phyloP scores from a whole-genome alignment of 768 basidiomycete genomes.

The Cystobasidium onofrii region DNA sequence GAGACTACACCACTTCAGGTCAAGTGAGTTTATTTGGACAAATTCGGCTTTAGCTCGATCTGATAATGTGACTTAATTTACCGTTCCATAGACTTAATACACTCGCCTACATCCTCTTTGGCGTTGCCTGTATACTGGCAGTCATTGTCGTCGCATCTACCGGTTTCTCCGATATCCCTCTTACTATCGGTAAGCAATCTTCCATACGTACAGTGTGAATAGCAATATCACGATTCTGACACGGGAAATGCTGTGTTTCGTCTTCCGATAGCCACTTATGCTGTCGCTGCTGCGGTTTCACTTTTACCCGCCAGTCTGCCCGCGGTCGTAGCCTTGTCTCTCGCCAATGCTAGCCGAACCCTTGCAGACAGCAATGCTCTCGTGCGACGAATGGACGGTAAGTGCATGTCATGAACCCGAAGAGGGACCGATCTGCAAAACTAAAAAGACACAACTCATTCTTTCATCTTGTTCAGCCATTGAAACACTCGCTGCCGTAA shows the following conservation, averaged over 20 bases:
- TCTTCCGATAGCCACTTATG: conserved; percentile 48
- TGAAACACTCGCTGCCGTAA: conserved; percentile 48
- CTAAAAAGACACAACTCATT: conserved; percentile 33
- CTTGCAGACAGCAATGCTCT: conserved; percentile 51
- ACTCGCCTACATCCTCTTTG: conserved; percentile 46
- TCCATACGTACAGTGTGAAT: too few relatives aligned
- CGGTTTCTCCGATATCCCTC: conserved; percentile 36
- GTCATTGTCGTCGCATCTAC: conserved; percentile 48
- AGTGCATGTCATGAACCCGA: not conserved
- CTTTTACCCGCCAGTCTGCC: conserved; percentile 44
- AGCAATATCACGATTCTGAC: too few relatives aligned
- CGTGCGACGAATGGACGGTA: conserved; percentile 46
- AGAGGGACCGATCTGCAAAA: too few relatives aligned
- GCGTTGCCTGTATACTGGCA: conserved; percentile 44
- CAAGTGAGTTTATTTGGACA: conserved; percentile 43
- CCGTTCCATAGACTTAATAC: conserved; percentile 45
- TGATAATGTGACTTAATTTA: conserved; percentile 35
- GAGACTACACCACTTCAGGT: conserved; percentile 49
- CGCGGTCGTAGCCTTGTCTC: conserved; percentile 36
- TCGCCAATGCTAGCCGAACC: conserved; percentile 52
- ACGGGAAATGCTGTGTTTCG: too few relatives aligned
- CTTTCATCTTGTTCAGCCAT: conserved; percentile 35
- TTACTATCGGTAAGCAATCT: conserved; percentile 31
- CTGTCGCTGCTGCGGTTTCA: conserved; percentile 47
- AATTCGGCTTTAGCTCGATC: too few relatives aligned